phyloP scores from a whole-genome alignment of 1,284 basidiomycete species.

The Ceratorhiza oryzae-sativae region DNA sequence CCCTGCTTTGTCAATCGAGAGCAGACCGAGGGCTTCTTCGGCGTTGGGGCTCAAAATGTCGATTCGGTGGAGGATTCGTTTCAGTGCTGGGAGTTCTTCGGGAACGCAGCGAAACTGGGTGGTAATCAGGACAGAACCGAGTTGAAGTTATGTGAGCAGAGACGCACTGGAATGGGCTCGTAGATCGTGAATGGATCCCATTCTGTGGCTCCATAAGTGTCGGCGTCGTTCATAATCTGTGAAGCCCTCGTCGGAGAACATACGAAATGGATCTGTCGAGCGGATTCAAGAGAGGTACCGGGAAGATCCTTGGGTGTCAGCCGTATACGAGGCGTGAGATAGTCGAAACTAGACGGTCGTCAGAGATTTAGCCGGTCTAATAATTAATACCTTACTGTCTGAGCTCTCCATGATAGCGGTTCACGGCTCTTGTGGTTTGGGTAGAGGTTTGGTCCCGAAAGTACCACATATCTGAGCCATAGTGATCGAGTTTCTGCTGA shows the following conservation, averaged over 20 bases:
- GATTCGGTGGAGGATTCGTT: constrained; percentile 65
- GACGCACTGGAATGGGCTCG: constrained; percentile 83
- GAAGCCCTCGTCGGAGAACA: constrained; percentile 79
- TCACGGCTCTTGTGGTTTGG: constrained; percentile 77
- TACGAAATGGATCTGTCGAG: constrained; percentile 81
- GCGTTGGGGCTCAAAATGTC: constrained; percentile 79
- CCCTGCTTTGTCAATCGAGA: constrained; percentile 52
- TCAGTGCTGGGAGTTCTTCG: constrained; percentile 73
- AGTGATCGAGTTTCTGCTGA: constrained; percentile 63
- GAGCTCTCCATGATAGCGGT: constrained; percentile 76
- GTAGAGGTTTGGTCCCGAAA: constrained; percentile 66
- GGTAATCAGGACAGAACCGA: constrained; percentile 40
- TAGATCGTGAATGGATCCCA: constrained; percentile 77
- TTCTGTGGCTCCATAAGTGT: constrained; percentile 52
- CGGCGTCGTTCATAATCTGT: constrained; percentile 70
- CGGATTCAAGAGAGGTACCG: constrained; percentile 60
- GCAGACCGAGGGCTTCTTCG: constrained; percentile 71
- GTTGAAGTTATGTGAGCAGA: constrained; percentile 16
- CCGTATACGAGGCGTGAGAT: constrained; percentile 76
- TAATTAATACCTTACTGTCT: constrained; percentile 61
- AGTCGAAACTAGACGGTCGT: constrained; percentile 68
- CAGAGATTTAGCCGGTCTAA: background rate
- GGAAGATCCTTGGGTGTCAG: constrained; percentile 74
- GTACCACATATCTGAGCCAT: constrained; percentile 81
- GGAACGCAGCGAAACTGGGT: constrained; percentile 77